phyloP scores from a whole-genome alignment of 805 yeast genomes.

The Candida berthetii region DNA sequence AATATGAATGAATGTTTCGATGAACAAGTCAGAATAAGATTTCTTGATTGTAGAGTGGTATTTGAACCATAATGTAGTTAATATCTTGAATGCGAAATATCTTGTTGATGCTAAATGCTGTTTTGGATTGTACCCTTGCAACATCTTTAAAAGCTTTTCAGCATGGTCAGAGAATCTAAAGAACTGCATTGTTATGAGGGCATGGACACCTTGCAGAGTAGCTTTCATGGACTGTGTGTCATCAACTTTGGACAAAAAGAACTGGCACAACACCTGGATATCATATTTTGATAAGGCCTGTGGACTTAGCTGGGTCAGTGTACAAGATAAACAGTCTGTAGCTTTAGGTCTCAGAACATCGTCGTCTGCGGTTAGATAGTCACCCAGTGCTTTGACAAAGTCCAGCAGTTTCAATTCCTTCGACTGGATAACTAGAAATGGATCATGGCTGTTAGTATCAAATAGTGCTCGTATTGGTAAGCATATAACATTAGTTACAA shows the following conservation, averaged over 20 bases:
- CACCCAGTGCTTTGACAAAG: slow-evolving; percentile 55
- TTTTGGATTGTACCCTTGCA: slow-evolving; percentile 45
- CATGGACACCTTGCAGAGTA: slow-evolving; percentile 46
- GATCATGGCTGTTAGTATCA: too few species aligned
- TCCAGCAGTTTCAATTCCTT: slow-evolving; percentile 35
- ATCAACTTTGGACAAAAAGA: slow-evolving; percentile 59
- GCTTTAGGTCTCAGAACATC: slow-evolving; percentile 45
- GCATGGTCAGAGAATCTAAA: slow-evolving; percentile 31
- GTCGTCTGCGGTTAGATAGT: slow-evolving; percentile 54
- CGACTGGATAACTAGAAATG: slow-evolving; percentile 14
- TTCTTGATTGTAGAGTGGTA: slow-evolving; percentile 18
- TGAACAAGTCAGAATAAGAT: slow-evolving; percentile 31
- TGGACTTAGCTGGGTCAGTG: slow-evolving; percentile 23
- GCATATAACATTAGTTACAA: slow-evolving; percentile 8
- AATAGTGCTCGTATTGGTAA: background rate
- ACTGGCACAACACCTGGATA: slow-evolving; percentile 34
- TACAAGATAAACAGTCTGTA: slow-evolving; percentile 33
- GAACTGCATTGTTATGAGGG: slow-evolving; percentile 46
- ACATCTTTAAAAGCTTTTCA: slow-evolving; percentile 28
- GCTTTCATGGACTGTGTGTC: slow-evolving; percentile 52
- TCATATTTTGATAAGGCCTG: slow-evolving; percentile 31
- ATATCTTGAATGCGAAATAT: slow-evolving; percentile 46
- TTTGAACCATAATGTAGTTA: slow-evolving; percentile 29
- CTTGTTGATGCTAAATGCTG: slow-evolving; percentile 59
- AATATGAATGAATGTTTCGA: slow-evolving; percentile 55